Conservation (phyloP, 2,329 filamentous ascomycete genomes). For the Coleophoma cylindrospora region DNA sequence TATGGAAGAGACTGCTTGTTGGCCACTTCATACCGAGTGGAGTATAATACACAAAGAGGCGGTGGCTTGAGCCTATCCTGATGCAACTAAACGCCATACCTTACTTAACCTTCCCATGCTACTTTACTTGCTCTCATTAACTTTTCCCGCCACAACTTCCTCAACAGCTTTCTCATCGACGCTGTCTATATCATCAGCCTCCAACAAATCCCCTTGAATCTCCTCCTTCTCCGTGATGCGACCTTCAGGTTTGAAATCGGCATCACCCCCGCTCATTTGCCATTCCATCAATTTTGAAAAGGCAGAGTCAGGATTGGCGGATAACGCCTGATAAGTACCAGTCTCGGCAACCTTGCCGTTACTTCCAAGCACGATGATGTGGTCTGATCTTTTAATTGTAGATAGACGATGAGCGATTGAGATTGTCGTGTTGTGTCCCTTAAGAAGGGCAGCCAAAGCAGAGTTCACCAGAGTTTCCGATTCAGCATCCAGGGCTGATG, state of each 20-base stretch:
- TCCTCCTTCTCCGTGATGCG: constrained; percentile 22
- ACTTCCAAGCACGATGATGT: constrained; percentile 83
- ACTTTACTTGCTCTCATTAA: constrained; percentile 1
- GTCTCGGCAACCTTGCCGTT: constrained; percentile 89
- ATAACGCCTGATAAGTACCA: constrained; percentile 76
- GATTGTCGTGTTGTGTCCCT: constrained; percentile 90
- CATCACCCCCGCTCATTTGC: constrained; percentile 87
- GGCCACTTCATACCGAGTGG: constrained; percentile 10
- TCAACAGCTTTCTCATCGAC: constrained; percentile 10
- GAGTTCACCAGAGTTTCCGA: constrained; percentile 95
- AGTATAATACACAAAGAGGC: constrained; percentile 11
- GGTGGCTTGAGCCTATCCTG: background rate
- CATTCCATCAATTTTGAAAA: constrained; percentile 98
- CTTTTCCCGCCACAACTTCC: constrained; percentile 11
- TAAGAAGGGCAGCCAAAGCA: constrained; percentile 74
- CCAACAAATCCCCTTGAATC: constrained; percentile 18
- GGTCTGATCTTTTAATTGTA: constrained; percentile 93
- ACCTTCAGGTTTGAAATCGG: constrained; percentile 26
- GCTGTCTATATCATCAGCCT: constrained; percentile 14
- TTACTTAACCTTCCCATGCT: background rate
- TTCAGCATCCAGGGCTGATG: constrained; percentile 91
- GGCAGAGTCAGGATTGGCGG: constrained; percentile 67
- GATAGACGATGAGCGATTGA: constrained; percentile 94
- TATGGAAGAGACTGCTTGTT: no score
- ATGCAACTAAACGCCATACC: constrained; percentile 3